A percentile compares a stretch with the other conserved stretches of the same genome.
Conservation (phyloP, 352 stramenopile genomes). For the Thalassiosira livingstoniorum region DNA sequence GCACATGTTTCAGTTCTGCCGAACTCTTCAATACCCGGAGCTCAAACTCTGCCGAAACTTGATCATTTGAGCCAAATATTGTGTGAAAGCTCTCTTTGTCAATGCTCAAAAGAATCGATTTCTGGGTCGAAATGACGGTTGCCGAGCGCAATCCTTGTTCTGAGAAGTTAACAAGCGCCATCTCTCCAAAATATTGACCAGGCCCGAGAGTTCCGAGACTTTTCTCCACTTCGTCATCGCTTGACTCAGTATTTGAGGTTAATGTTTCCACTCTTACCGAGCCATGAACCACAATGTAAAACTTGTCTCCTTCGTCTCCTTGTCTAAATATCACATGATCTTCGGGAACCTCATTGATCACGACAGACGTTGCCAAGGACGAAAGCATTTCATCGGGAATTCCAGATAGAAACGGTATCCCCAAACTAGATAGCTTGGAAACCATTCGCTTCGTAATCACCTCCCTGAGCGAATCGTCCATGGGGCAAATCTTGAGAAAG, state of each 20-base stretch:
- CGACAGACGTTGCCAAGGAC: slow-evolving; percentile 35
- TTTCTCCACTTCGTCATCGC: background rate
- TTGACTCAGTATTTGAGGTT: slow-evolving; percentile 8
- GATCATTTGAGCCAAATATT: slow-evolving; percentile 53
- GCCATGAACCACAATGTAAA: slow-evolving; percentile 72
- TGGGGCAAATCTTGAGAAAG: slow-evolving; percentile 61
- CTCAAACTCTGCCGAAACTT: slow-evolving; percentile 56
- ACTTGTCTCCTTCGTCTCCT: slow-evolving; percentile 60
- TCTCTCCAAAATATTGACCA: slow-evolving; percentile 73
- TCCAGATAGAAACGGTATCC: slow-evolving; percentile 65
- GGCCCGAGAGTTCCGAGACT: slow-evolving; percentile 54
- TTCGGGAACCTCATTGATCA: slow-evolving; percentile 55
- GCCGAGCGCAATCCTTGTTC: slow-evolving; percentile 38
- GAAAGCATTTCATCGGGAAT: slow-evolving; percentile 59
- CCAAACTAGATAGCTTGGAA: slow-evolving; percentile 56
- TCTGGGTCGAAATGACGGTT: slow-evolving; percentile 55
- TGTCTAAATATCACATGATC: slow-evolving; percentile 65
- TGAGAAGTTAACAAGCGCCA: slow-evolving; percentile 54
- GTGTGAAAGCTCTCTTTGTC: slow-evolving; percentile 63
- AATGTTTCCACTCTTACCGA: slow-evolving; percentile 53
- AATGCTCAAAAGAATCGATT: slow-evolving; percentile 63
- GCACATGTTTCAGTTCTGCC: slow-evolving; percentile 58
- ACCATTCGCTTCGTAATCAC: slow-evolving; percentile 68
- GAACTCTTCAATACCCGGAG: slow-evolving; percentile 53
- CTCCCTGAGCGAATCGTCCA: slow-evolving; percentile 49